phyloP scores from a whole-genome alignment of 2,329 filamentous ascomycete genomes.

The Epichloe baconii region DNA sequence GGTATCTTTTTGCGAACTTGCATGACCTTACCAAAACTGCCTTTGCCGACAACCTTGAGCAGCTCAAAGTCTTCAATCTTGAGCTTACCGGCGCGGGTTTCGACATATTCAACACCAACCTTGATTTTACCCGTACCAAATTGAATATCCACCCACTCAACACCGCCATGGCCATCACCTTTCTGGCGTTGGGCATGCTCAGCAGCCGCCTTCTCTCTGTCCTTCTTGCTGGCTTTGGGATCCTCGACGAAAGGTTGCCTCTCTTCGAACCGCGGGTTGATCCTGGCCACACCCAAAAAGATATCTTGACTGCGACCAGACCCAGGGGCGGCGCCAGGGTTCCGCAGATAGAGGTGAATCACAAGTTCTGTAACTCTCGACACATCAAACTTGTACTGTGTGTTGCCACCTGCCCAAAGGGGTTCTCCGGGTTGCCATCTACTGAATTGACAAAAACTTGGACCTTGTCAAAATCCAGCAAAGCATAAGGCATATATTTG shows the following conservation, averaged over 20 bases:
- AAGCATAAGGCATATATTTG: conserved; percentile 91
- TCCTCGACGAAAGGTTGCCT: conserved; percentile 58
- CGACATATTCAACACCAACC: conserved; percentile 88
- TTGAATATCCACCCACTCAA: conserved; percentile 82
- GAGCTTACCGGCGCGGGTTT: conserved; percentile 78
- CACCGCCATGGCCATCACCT: conserved; percentile 50
- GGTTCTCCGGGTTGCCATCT: conserved; percentile 85
- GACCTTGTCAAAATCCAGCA: conserved; percentile 97
- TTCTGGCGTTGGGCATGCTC: conserved; percentile 46
- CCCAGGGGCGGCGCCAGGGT: conserved; percentile 74
- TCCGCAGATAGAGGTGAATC: conserved; percentile 87
- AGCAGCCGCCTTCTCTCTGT: conserved; percentile 62
- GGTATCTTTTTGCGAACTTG: conserved; percentile 96
- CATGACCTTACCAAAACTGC: conserved; percentile 98
- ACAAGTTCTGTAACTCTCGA: conserved; percentile 84
- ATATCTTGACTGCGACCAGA: conserved; percentile 90
- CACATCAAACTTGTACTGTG: conserved; percentile 99
- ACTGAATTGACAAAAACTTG: conserved; percentile 98
- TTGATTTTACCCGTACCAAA: conserved; percentile 83
- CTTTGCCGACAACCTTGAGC: conserved; percentile 94
- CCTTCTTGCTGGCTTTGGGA: conserved; percentile 74
- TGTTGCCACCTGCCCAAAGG: conserved; percentile 91
- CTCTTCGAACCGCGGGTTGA: conserved; percentile 89
- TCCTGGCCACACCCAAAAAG: conserved; percentile 80
- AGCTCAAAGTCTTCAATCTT: conserved; percentile 96